These are phyloP conservation scores for Ganoderma boninense DNA, from an alignment of 1,284 basidiomycete species.

Conservation along the genomic window DNA sequence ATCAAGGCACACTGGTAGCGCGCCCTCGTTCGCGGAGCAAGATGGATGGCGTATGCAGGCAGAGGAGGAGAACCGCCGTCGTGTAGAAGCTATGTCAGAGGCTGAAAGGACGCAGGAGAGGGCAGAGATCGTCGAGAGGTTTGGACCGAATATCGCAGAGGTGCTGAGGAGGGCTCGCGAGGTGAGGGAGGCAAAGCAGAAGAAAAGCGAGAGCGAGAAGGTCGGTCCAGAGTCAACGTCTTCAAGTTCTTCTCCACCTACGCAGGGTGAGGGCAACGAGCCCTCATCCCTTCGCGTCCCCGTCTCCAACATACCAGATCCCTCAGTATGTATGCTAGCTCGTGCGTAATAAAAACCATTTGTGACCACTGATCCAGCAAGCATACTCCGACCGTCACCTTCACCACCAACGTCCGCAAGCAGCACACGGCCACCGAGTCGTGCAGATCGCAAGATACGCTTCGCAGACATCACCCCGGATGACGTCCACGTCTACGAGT, in stretches of 20 bases:
- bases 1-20: background rate
- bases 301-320: slow-evolving; percentile 34
- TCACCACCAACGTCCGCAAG: slow-evolving; percentile 39
- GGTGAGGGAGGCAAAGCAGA: slow-evolving; percentile 32
- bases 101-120: slow-evolving; percentile 56
- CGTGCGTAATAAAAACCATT: slow-evolving; percentile 20
- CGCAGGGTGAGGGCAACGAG: slow-evolving; percentile 16
- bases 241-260: slow-evolving; percentile 18
- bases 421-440: slow-evolving; percentile 51
- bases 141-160: slow-evolving; percentile 70
- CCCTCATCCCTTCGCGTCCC: slow-evolving; percentile 25
- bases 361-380: slow-evolving; percentile 27
- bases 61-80: slow-evolving; percentile 52
- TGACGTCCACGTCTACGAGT: slow-evolving; percentile 80
- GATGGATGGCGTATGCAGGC: slow-evolving; percentile 44
- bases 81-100: slow-evolving; percentile 54
- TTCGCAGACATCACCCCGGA: slow-evolving; percentile 60
- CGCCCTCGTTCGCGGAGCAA: background rate
- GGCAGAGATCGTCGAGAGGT: slow-evolving; percentile 69
- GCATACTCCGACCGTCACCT: slow-evolving; percentile 36
- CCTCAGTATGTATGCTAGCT: slow-evolving; percentile 31
- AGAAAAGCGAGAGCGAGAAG: slow-evolving; percentile 14
- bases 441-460: slow-evolving; percentile 54
- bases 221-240: slow-evolving; percentile 22
- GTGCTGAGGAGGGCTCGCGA: slow-evolving; percentile 62